Evolutionary conservation across 1,284 basidiomycete species (phyloP), one percentile per base, ranked within the genome.

Genomic region (Melampsora americana): DNA sequence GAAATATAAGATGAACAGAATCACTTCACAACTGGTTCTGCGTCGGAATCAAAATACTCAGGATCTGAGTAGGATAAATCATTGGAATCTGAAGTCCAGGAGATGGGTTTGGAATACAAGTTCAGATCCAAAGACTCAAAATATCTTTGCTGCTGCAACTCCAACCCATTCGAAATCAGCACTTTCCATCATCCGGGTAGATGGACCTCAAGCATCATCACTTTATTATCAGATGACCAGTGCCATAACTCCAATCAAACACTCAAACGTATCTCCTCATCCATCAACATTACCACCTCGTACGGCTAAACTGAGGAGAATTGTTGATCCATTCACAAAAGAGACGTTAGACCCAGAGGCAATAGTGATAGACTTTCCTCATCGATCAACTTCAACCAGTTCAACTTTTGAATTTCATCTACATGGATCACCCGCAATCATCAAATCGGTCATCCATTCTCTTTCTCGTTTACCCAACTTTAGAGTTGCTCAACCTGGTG

Each of bases 61-160:
- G 5, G 9, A 35, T 35, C 35, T 35, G 35, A 35, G 9, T 9
- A 35, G 35, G 9, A 35, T 9, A 35, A 35, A 3, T 35, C 35
- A 3, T 67, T 30, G 39, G 18, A 20, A 35, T 6, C 20, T 20
- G 14, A 44, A n/a, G n/a, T n/a, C n/a, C n/a, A n/a, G 66, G 28
- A 56, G 59, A 26, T 56, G 44, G 39, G 53, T 65, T 11, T 71
- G 64, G 67, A n/a, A 50, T 26, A 68, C 64, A n/a, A 26, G 23
- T 20, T 69, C 62, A 18, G 56, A 46, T 23, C 62, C 56, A n/a
- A 56, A 73, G 18, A 30, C 72, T 20, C 61, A 80, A 35, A 95
- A 93, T 0, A 92, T 95, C 76, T 95, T 90, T 81, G 93, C 92
- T 0, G 86, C 93, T 16, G 91, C 93, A 0, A 92, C 92, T 0